These are phyloP conservation scores for Trebouxia sp. DNA, from an alignment of 139 green algal species.

Conservation along the genomic window DNA sequence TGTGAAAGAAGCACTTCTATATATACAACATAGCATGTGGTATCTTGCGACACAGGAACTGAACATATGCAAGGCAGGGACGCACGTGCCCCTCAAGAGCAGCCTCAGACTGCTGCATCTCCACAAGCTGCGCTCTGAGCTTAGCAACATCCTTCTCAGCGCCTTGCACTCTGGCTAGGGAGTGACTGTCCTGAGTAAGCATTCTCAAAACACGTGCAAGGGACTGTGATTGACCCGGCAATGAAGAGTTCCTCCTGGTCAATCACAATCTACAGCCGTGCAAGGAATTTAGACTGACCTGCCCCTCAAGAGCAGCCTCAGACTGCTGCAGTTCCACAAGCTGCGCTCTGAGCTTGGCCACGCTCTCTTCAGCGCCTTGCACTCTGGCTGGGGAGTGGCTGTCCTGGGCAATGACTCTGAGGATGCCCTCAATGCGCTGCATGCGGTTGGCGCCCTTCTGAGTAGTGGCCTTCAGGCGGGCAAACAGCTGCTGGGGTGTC, in stretches of 20 bases:
- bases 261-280: background rate
- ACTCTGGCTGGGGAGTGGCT: background rate
- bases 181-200: no score
- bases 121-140: constrained; percentile 31
- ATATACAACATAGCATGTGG: no score
- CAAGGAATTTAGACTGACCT: background rate
- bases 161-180: background rate
- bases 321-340: constrained; percentile 30
- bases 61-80: background rate
- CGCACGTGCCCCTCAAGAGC: constrained; percentile 21
- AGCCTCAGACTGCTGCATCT: constrained; percentile 27
- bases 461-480: constrained; percentile 17
- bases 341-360: constrained; percentile 29
- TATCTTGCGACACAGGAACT: no score
- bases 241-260: no score
- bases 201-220: no score
- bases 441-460: constrained; percentile 27
- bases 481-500: constrained; percentile 23
- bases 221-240: no score
- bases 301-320: constrained; percentile 14
- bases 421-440: constrained; percentile 35
- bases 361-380: constrained; percentile 11
- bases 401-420: constrained; percentile 18
- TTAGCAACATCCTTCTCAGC: constrained; percentile 17
- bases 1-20: no score